Evolutionary conservation across 176 grass and related monocot species (phyloP).

Genomic region (Paspalum vaginatum): DNA sequence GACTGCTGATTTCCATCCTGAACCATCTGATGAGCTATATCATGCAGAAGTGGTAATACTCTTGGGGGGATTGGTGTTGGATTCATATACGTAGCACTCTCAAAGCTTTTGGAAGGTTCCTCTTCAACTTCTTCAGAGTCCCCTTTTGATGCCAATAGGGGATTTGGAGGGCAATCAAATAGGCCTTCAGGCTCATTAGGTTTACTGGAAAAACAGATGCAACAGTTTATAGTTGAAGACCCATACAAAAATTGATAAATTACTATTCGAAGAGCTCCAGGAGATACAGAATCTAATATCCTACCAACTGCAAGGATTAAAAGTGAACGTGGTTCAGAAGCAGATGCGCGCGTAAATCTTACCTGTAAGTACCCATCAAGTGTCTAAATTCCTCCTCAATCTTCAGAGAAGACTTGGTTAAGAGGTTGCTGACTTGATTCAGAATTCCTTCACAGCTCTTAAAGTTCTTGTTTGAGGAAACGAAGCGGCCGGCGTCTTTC

Average conservation of each 20-base stretch:
- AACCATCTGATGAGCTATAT: slow-evolving; percentile 73
- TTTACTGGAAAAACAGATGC: slow-evolving; percentile 65
- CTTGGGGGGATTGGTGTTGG: slow-evolving; percentile 62
- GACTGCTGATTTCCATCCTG: slow-evolving; percentile 60
- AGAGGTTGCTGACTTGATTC: slow-evolving; percentile 48
- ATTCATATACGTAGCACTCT: slow-evolving; percentile 51
- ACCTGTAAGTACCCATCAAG: slow-evolving; percentile 71
- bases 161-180: slow-evolving; percentile 59
- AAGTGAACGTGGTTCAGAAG: slow-evolving; percentile 12
- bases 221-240: not conserved
- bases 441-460: slow-evolving; percentile 54
- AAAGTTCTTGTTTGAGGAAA: slow-evolving; percentile 56
- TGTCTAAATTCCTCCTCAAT: slow-evolving; percentile 79
- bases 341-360: slow-evolving; percentile 3
- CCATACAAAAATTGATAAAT: not conserved
- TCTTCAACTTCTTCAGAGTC: slow-evolving; percentile 34
- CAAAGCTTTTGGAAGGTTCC: slow-evolving; percentile 54
- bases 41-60: slow-evolving; percentile 61
- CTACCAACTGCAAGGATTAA: not conserved
- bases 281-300: not conserved
- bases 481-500: slow-evolving; percentile 57
- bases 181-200: slow-evolving; percentile 71
- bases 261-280: not conserved
- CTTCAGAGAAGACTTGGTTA: slow-evolving; percentile 61
- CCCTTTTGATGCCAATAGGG: slow-evolving; percentile 37